phyloP scores from a whole-genome alignment of 2,329 filamentous ascomycete genomes.

The Cryphonectria nitschkei region DNA sequence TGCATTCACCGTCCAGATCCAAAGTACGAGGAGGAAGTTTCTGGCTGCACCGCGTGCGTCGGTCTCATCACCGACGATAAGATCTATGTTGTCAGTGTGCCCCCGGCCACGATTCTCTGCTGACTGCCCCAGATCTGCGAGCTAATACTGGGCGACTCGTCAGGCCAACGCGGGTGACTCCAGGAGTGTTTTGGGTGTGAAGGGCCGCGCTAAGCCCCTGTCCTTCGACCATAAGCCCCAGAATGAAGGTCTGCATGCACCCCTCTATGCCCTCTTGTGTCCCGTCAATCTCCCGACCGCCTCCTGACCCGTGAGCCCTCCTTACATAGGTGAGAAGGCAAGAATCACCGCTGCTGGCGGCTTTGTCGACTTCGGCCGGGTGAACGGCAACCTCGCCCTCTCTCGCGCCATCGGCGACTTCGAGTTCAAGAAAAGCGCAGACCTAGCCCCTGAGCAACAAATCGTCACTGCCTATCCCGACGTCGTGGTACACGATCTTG shows the following conservation, averaged over 20 bases:
- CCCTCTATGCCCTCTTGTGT: not conserved
- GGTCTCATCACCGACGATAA: conserved; percentile 87
- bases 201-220: conserved; percentile 93
- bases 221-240: conserved; percentile 99
- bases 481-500: conserved; percentile 87
- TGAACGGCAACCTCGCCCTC: conserved; percentile 95
- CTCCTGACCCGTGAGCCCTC: conserved; percentile 31
- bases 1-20: conserved; percentile 67
- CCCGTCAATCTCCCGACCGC: not conserved
- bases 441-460: conserved; percentile 95
- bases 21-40: conserved; percentile 96
- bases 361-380: conserved; percentile 97
- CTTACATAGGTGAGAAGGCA: conserved; percentile 79
- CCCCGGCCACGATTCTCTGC: conserved; percentile 25
- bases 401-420: conserved; percentile 98
- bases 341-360: conserved; percentile 94
- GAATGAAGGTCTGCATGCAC: conserved; percentile 75
- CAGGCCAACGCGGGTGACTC: conserved; percentile 98
- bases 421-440: conserved; percentile 99
- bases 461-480: conserved; percentile 98
- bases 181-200: conserved; percentile 91
- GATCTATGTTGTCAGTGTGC: conserved; percentile 83
- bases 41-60: conserved; percentile 94
- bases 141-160: conserved; percentile 35
- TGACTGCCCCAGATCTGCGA: conserved; percentile 23